Conservation (phyloP, 2,329 filamentous ascomycete species). For the Ophiosphaerella narmari region DNA sequence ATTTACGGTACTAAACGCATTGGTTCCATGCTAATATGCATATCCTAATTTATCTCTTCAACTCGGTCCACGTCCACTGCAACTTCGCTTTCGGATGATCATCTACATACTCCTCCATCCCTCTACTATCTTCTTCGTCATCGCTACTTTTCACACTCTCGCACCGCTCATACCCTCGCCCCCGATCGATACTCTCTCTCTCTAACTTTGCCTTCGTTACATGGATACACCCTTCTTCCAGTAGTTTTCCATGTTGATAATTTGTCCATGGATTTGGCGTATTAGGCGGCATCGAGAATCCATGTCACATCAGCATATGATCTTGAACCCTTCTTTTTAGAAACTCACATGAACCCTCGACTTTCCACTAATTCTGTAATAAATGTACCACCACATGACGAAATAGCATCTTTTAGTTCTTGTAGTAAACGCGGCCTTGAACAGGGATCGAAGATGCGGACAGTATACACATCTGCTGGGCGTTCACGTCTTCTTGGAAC, state of each 20-base stretch:
- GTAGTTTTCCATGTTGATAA: slow-evolving; percentile 13
- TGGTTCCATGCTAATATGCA: background rate
- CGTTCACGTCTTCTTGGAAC: background rate
- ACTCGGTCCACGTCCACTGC: slow-evolving; percentile 19
- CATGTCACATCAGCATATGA: background rate
- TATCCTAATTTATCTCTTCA: slow-evolving; percentile 1
- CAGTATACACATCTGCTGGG: slow-evolving; percentile 17
- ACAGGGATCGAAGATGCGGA: slow-evolving; percentile 11
- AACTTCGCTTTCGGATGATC: slow-evolving; percentile 17
- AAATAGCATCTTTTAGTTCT: slow-evolving; percentile 8
- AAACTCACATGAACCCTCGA: slow-evolving; percentile 16
- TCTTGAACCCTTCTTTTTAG: background rate
- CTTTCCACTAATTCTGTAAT: slow-evolving; percentile 15
- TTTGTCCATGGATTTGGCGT: slow-evolving; percentile 10
- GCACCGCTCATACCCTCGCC: background rate
- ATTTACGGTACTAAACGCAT: background rate
- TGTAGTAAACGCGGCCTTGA: slow-evolving; percentile 6
- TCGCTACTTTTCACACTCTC: slow-evolving; percentile 11
- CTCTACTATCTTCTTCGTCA: slow-evolving; percentile 4
- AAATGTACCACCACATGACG: slow-evolving; percentile 9
- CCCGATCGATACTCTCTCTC: background rate
- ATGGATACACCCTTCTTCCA: slow-evolving; percentile 23
- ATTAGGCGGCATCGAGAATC: slow-evolving; percentile 14
- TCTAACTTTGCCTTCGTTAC: slow-evolving; percentile 10
- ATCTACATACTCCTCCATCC: slow-evolving; percentile 5